These are phyloP conservation scores for Onygenales sp. DNA, from an alignment of 2,329 filamentous ascomycete species.

Conservation along the genomic window DNA sequence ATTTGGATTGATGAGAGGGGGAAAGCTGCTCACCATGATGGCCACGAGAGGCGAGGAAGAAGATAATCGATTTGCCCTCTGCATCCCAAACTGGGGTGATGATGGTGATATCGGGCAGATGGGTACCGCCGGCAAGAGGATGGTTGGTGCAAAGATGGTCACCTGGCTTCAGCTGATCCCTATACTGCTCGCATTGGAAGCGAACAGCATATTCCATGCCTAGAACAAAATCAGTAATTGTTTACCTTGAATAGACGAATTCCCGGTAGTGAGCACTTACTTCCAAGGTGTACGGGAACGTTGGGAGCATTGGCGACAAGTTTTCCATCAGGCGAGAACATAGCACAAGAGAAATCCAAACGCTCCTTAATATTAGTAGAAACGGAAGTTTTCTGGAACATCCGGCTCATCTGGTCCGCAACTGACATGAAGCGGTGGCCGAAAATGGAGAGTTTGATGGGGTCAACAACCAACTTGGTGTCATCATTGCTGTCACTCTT, in stretches of 20 bases:
- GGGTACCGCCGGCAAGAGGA: slow-evolving; percentile 71
- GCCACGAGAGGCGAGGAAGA: slow-evolving; percentile 71
- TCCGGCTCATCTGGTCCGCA: slow-evolving; percentile 50
- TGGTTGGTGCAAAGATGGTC: slow-evolving; percentile 75
- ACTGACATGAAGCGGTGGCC: slow-evolving; percentile 51
- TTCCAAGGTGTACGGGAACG: slow-evolving; percentile 70
- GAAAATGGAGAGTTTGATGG: slow-evolving; percentile 46
- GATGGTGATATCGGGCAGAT: slow-evolving; percentile 69
- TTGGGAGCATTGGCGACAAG: slow-evolving; percentile 64
- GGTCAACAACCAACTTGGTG: slow-evolving; percentile 40
- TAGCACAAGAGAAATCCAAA: slow-evolving; percentile 72
- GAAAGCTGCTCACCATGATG: slow-evolving; percentile 48
- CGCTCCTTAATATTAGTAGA: slow-evolving; percentile 73
- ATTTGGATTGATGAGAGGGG: too few species aligned
- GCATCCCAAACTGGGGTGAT: slow-evolving; percentile 65
- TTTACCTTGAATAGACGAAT: too few species aligned
- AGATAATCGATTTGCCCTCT: slow-evolving; percentile 53
- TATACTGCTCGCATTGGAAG: slow-evolving; percentile 68
- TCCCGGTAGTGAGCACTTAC: too few species aligned
- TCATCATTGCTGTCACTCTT: slow-evolving; percentile 12
- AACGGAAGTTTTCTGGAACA: slow-evolving; percentile 46
- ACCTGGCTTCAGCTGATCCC: slow-evolving; percentile 60
- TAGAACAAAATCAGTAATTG: too few species aligned
- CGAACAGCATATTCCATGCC: slow-evolving; percentile 74
- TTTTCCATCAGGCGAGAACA: slow-evolving; percentile 67